Conservation (phyloP, 495 filamentous ascomycete species). For the Penicillium odoratum region DNA sequence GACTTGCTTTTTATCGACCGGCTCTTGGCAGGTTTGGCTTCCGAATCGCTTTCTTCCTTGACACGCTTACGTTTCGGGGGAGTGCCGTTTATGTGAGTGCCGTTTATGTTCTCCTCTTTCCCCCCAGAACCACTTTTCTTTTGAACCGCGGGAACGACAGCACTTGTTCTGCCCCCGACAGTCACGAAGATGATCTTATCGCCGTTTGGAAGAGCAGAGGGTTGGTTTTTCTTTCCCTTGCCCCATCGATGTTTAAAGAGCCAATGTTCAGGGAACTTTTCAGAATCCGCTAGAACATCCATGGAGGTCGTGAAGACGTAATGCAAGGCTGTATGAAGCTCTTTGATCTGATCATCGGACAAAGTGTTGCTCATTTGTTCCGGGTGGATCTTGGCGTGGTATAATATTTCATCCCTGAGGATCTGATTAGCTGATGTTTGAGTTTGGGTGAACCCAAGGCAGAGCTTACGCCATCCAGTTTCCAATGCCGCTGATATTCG, state of each 20-base stretch:
- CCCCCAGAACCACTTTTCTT: slow-evolving; percentile 67
- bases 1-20: slow-evolving; percentile 20
- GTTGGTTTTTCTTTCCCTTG: slow-evolving; percentile 77
- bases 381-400: slow-evolving; percentile 82
- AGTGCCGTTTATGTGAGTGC: slow-evolving; percentile 20
- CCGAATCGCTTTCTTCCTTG: slow-evolving; percentile 34
- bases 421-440: slow-evolving; percentile 14
- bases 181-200: slow-evolving; percentile 80
- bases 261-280: slow-evolving; percentile 86
- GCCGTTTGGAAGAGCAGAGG: slow-evolving; percentile 71
- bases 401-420: slow-evolving; percentile 79
- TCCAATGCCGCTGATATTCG: slow-evolving; percentile 88
- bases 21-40: slow-evolving; percentile 18
- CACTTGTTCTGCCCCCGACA: slow-evolving; percentile 86
- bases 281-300: slow-evolving; percentile 75
- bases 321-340: slow-evolving; percentile 70
- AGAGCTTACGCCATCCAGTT: slow-evolving; percentile 86
- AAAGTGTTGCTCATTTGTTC: slow-evolving; percentile 90
- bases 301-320: slow-evolving; percentile 79
- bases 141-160: slow-evolving; percentile 79
- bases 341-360: slow-evolving; percentile 64
- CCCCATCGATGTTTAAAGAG: slow-evolving; percentile 89
- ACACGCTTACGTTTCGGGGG: slow-evolving; percentile 40
- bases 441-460: background rate
- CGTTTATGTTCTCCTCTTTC: slow-evolving; percentile 35